Conservation (phyloP, 2,329 filamentous ascomycete genomes). For the Camillea tinctor region DNA sequence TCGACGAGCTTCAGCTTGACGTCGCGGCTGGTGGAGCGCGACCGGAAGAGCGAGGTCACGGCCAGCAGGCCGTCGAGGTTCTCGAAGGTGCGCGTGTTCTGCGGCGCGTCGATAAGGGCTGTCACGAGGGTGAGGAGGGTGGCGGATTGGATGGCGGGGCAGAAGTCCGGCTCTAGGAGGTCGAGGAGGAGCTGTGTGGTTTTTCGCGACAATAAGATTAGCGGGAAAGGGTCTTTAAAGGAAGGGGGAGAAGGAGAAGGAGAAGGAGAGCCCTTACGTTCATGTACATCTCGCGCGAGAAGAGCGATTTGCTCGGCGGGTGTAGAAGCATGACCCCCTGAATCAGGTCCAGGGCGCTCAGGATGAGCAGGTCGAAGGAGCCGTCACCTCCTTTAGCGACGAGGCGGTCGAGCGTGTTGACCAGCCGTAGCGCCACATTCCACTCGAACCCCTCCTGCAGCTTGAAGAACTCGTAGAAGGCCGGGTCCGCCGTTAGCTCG, state of each 20-base stretch:
- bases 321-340: constrained; percentile 88
- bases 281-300: constrained; percentile 90
- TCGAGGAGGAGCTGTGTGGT: constrained; percentile 79
- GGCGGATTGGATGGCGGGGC: constrained; percentile 85
- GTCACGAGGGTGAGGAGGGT: constrained; percentile 89
- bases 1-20: constrained; percentile 97
- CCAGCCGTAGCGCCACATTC: constrained; percentile 87
- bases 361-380: constrained; percentile 83
- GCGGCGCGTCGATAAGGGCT: constrained; percentile 79
- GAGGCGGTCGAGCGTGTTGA: constrained; percentile 81
- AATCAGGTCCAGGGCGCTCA: constrained; percentile 83
- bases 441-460: constrained; percentile 96
- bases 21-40: constrained; percentile 76
- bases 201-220: constrained; percentile 1
- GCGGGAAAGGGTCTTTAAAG: constrained; percentile 9
- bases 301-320: constrained; percentile 82
- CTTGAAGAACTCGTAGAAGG: constrained; percentile 94
- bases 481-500: constrained; percentile 76
- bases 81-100: constrained; percentile 91
- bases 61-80: constrained; percentile 86
- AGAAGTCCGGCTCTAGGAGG: constrained; percentile 88
- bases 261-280: constrained; percentile 56
- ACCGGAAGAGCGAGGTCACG: constrained; percentile 90
- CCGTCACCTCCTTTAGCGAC: constrained; percentile 80
- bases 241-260: neutral